Evolutionary conservation across 345 rosid genomes (phyloP).

Genomic region (Eucalyptus shirleyi): DNA sequence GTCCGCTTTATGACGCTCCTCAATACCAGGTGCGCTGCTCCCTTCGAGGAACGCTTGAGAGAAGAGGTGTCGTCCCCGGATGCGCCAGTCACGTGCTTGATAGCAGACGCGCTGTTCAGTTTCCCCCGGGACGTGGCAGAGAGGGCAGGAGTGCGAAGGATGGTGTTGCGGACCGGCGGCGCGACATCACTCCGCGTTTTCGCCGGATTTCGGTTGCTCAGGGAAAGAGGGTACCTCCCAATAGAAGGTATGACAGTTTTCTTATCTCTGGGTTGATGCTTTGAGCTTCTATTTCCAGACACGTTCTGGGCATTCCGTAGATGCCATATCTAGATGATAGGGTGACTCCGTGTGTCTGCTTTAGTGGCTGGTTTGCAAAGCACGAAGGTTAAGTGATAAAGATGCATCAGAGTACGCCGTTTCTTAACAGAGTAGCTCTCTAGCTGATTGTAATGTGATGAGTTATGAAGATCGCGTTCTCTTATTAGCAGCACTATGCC

Average conservation of each 20-base stretch:
- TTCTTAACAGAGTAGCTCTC: neutral
- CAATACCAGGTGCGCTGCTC: neutral
- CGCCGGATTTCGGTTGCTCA: constrained; percentile 12
- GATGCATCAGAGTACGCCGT: neutral
- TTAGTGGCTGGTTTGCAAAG: neutral
- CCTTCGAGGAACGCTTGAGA: constrained; percentile 11
- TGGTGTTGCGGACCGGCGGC: constrained; percentile 23
- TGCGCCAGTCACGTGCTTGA: constrained; percentile 6
- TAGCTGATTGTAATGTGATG: neutral
- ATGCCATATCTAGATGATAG: neutral
- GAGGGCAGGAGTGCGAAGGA: constrained; percentile 6
- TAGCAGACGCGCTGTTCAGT: constrained; percentile 7
- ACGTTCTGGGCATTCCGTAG: neutral
- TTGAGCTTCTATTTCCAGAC: neutral
- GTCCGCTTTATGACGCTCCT: neutral
- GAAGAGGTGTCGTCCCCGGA: neutral
- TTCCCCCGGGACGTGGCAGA: constrained; percentile 14
- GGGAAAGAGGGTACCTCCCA: constrained; percentile 23
- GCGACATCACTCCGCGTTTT: constrained; percentile 18
- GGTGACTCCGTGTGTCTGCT: neutral
- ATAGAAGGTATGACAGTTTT: neutral
- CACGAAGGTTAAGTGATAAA: neutral
- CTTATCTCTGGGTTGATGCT: neutral
- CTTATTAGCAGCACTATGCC: neutral
- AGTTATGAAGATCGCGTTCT: neutral